phyloP scores from a whole-genome alignment of 768 basidiomycete species.

The Ephemerocybe angulata region DNA sequence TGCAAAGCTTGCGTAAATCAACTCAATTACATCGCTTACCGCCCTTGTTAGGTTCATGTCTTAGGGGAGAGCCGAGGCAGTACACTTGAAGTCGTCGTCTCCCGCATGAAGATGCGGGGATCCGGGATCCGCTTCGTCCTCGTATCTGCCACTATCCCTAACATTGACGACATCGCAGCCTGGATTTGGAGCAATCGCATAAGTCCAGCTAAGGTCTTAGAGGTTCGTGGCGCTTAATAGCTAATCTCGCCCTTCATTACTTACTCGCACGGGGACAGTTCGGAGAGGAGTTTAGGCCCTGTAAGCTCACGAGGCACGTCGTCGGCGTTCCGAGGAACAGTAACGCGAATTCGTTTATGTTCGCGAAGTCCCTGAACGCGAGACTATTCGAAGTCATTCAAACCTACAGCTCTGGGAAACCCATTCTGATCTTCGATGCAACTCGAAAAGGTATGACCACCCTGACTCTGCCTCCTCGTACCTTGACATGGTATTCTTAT shows the following conservation, averaged over 20 bases:
- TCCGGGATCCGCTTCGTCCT: conserved; percentile 76
- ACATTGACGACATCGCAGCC: conserved; percentile 81
- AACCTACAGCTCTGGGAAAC: conserved; percentile 72
- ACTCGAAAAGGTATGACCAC: conserved; percentile 94
- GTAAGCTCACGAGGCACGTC: conserved; percentile 70
- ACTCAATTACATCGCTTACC: background rate
- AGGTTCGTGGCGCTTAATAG: conserved; percentile 39
- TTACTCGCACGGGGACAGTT: too few relatives aligned
- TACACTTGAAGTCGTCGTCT: conserved; percentile 90
- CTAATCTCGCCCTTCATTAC: background rate
- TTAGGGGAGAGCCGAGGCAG: conserved; percentile 89
- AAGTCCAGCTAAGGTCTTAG: conserved; percentile 59
- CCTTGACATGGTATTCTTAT: too few relatives aligned
- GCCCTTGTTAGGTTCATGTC: conserved; percentile 70
- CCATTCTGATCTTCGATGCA: conserved; percentile 83
- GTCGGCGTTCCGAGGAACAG: conserved; percentile 62
- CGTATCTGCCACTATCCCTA: conserved; percentile 92
- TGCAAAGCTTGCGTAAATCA: conserved; percentile 23
- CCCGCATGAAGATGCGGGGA: conserved; percentile 82
- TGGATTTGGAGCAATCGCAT: conserved; percentile 66
- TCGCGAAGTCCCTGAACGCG: conserved; percentile 64
- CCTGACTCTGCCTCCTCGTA: too few relatives aligned
- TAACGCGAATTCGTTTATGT: conserved; percentile 75
- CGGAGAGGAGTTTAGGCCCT: conserved; percentile 88
- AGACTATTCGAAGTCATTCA: conserved; percentile 72